These are phyloP conservation scores for Phytophthora hibernalis DNA, from an alignment of 352 stramenopile genomes.

Conservation along the genomic window DNA sequence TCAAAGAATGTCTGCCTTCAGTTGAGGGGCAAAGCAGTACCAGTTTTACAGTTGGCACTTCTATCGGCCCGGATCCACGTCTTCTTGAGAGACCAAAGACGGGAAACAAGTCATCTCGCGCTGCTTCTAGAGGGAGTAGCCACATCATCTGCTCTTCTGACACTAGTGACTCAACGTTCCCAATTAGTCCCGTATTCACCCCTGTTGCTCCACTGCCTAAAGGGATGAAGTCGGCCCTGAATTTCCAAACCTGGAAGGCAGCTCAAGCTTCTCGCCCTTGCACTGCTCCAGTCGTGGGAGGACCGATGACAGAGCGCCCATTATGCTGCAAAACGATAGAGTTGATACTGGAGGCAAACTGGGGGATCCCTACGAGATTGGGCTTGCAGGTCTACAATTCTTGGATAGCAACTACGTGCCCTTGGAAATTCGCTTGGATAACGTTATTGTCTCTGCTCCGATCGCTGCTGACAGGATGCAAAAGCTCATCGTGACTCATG, in stretches of 20 bases:
- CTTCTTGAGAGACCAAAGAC: slow-evolving; percentile 61
- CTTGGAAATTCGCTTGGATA: slow-evolving; percentile 37
- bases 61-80: slow-evolving; percentile 23
- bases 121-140: slow-evolving; percentile 29
- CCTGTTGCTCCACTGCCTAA: slow-evolving; percentile 57
- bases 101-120: slow-evolving; percentile 48
- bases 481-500: slow-evolving; percentile 47
- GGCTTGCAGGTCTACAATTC: slow-evolving; percentile 65
- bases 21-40: not conserved
- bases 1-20: not conserved
- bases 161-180: slow-evolving; percentile 8
- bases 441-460: slow-evolving; percentile 43
- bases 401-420: slow-evolving; percentile 65
- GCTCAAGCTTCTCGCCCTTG: slow-evolving; percentile 46
- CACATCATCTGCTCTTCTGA: slow-evolving; percentile 28
- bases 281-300: slow-evolving; percentile 66
- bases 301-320: slow-evolving; percentile 47
- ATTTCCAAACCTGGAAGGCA: slow-evolving; percentile 38
- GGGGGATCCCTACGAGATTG: slow-evolving; percentile 78
- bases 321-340: slow-evolving; percentile 58
- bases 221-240: slow-evolving; percentile 40
- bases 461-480: slow-evolving; percentile 41
- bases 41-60: not conserved
- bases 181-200: slow-evolving; percentile 22
- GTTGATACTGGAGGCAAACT: slow-evolving; percentile 70